Evolutionary conservation across 1,284 basidiomycete genomes (phyloP).

Genomic region (Heterobasidion parviporum): DNA sequence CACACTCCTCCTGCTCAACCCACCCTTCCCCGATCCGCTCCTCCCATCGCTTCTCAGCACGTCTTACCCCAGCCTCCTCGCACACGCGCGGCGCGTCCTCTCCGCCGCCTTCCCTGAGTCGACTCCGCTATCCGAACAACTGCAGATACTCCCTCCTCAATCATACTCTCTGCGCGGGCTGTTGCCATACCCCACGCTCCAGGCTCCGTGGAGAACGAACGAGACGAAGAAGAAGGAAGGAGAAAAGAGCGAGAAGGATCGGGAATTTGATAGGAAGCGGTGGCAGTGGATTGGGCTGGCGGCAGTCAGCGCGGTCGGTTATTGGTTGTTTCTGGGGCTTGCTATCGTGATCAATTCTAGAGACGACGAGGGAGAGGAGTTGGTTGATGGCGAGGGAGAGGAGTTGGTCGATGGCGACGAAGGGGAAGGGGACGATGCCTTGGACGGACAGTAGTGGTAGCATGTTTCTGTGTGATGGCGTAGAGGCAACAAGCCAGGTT

Average conservation of each 20-base stretch:
- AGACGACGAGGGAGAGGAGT: conserved; percentile 18
- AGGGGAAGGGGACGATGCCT: neutral
- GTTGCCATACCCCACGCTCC: conserved; percentile 7
- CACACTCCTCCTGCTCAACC: conserved; percentile 47
- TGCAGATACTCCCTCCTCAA: conserved; percentile 14
- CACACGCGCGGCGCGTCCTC: conserved; percentile 47
- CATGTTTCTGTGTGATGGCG: neutral
- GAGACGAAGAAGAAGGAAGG: neutral
- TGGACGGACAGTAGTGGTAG: neutral
- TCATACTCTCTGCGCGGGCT: conserved; percentile 11
- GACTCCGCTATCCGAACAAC: conserved; percentile 12
- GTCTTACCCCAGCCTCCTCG: conserved; percentile 45
- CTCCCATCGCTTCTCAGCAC: conserved; percentile 44
- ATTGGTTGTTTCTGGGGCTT: conserved; percentile 9
- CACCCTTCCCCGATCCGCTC: conserved; percentile 54
- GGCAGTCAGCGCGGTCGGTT: conserved; percentile 6
- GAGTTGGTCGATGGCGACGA: neutral
- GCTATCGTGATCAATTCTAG: conserved; percentile 5
- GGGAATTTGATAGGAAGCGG: conserved; percentile 10
- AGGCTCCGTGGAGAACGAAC: conserved; percentile 1
- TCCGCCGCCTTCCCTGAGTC: conserved; percentile 18
- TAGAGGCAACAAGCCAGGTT: no score
- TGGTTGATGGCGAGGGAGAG: neutral
- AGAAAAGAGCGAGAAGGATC: conserved; percentile 8
- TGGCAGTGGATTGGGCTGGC: conserved; percentile 10